Evolutionary conservation across 352 stramenopile genomes (phyloP).

Genomic region (Globisporangium nunn): DNA sequence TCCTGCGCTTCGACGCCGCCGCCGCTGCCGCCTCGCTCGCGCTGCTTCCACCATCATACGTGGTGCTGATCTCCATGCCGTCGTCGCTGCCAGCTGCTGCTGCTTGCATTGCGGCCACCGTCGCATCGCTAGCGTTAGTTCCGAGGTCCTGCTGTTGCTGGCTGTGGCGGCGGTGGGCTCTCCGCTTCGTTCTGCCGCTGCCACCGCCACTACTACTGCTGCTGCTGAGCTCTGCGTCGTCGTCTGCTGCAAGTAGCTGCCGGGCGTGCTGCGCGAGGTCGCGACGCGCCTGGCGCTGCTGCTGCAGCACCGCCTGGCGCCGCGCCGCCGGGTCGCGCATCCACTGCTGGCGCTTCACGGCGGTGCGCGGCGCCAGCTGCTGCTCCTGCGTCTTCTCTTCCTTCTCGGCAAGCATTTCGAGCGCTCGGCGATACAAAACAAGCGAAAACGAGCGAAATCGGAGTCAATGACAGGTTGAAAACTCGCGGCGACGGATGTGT

Average conservation of each 20-base stretch:
- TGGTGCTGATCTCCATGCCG: conserved; percentile 22
- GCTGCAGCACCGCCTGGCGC: conserved; percentile 45
- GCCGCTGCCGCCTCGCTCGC: conserved; percentile 2
- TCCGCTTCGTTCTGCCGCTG: not conserved
- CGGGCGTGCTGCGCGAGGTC: conserved; percentile 79
- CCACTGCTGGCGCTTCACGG: conserved; percentile 66
- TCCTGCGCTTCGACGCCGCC: conserved; percentile 39
- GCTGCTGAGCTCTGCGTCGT: conserved; percentile 18
- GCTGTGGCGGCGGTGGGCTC: conserved; percentile 3
- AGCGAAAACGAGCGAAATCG: no score
- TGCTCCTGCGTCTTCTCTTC: no score
- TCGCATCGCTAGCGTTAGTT: not conserved
- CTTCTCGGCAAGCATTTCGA: no score
- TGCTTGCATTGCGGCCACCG: no score
- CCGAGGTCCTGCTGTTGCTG: conserved; percentile 3
- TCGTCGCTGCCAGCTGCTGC: conserved; percentile 4
- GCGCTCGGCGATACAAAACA: no score
- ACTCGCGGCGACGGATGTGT: no score
- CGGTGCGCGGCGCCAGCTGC: conserved; percentile 30
- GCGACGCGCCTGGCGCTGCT: conserved; percentile 67
- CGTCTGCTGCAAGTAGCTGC: conserved; percentile 32
- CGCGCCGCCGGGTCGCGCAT: conserved; percentile 46
- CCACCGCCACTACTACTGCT: not conserved
- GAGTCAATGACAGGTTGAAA: no score
- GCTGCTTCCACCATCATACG: not conserved